Conservation (phyloP, 2,329 filamentous ascomycete species). For the Didymella exigua region DNA sequence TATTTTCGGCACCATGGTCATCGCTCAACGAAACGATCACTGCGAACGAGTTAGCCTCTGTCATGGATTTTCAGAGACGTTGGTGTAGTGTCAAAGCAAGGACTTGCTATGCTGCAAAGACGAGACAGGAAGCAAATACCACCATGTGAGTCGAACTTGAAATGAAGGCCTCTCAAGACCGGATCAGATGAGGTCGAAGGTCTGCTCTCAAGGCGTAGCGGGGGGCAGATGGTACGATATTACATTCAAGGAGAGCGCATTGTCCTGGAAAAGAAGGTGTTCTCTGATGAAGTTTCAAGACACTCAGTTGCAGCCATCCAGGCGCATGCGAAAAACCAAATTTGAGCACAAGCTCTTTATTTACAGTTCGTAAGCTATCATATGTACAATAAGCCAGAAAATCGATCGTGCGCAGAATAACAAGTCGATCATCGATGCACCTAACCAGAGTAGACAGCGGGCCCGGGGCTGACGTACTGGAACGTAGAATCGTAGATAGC, state of each 20-base stretch:
- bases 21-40: background rate
- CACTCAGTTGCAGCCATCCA: no score
- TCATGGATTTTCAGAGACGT: background rate
- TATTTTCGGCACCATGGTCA: background rate
- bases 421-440: background rate
- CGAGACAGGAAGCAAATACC: no score
- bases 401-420: background rate
- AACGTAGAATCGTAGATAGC: slow-evolving; percentile 42
- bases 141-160: no score
- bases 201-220: background rate
- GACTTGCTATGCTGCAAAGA: background rate
- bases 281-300: no score
- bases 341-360: background rate
- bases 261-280: no score
- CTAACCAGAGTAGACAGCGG: slow-evolving; percentile 42
- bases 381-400: background rate
- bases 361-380: background rate
- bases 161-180: no score
- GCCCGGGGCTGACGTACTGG: slow-evolving; percentile 45
- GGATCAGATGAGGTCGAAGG: background rate
- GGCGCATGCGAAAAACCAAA: background rate
- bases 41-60: background rate
- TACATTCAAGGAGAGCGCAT: no score
- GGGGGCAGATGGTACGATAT: background rate
- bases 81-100: background rate